These are phyloP conservation scores for Trametes gibbosa DNA, from an alignment of 768 basidiomycete species.

Conservation along the genomic window DNA sequence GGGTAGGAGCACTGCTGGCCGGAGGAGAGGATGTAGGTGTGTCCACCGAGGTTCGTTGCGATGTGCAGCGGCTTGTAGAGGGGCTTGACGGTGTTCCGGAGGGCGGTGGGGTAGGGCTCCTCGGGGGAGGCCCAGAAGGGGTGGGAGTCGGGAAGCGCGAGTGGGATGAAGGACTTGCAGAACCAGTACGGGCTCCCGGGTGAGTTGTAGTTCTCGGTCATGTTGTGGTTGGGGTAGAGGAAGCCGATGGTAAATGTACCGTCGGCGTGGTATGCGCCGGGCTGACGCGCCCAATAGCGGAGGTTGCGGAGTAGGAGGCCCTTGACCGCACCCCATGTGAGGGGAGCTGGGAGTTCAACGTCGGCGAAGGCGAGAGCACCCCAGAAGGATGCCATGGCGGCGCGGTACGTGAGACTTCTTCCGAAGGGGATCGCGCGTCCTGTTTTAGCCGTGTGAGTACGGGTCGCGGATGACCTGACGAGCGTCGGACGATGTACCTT, in stretches of 20 bases:
- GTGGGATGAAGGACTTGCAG: constrained; percentile 71
- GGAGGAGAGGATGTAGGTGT: constrained; percentile 70
- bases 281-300: constrained; percentile 66
- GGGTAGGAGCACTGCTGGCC: constrained; percentile 80
- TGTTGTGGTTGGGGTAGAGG: constrained; percentile 68
- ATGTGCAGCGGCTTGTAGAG: constrained; percentile 68
- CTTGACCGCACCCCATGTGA: constrained; percentile 74
- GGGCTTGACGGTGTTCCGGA: constrained; percentile 47
- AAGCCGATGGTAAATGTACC: constrained; percentile 74
- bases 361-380: constrained; percentile 72
- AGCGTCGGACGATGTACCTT: constrained; percentile 42
- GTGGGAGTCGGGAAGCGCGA: constrained; percentile 61
- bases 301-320: constrained; percentile 71
- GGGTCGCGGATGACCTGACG: background rate
- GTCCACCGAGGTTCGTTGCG: constrained; percentile 57
- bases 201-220: constrained; percentile 79
- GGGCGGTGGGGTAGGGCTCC: constrained; percentile 55
- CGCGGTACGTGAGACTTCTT: constrained; percentile 72
- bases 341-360: constrained; percentile 61
- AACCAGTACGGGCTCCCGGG: constrained; percentile 81
- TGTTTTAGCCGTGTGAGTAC: constrained; percentile 24
- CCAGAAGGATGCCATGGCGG: constrained; percentile 82
- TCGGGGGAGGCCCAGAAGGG: constrained; percentile 73
- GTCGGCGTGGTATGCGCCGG: constrained; percentile 58
- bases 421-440: constrained; percentile 77